phyloP scores from a whole-genome alignment of 305 asterid genomes.

The Solanum hybrid region DNA sequence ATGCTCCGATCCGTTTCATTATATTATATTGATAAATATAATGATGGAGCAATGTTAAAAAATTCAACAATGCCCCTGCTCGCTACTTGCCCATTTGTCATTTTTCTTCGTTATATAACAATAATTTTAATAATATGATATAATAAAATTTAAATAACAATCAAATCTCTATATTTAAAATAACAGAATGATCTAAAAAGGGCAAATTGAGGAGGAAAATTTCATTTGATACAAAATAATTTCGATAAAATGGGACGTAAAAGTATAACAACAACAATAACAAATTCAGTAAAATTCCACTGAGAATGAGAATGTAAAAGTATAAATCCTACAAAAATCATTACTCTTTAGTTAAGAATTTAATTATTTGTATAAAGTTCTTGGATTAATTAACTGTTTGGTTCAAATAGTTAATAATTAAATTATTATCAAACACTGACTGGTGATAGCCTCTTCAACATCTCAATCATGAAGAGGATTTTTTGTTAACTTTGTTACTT shows the following conservation, averaged over 20 bases:
- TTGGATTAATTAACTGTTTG: neutral
- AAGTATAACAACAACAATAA: too few relatives aligned
- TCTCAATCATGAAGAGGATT: neutral
- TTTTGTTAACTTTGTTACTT: neutral
- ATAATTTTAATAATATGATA: neutral
- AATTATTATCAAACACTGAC: neutral
- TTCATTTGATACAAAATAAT: neutral
- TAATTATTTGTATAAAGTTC: neutral
- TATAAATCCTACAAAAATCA: neutral
- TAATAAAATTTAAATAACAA: neutral
- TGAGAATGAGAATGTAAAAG: neutral
- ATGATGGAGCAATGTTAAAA: neutral
- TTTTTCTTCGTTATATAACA: neutral
- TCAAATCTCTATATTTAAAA: neutral
- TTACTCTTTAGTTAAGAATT: neutral
- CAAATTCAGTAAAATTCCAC: too few relatives aligned
- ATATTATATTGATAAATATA: too few relatives aligned
- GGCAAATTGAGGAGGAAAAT: neutral
- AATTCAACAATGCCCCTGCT: neutral
- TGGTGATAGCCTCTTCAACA: too few relatives aligned
- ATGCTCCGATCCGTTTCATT: neutral
- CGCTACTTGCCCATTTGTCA: fast-evolving
- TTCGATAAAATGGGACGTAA: neutral
- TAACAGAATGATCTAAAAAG: neutral
- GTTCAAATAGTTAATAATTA: neutral